Evolutionary conservation across 495 filamentous ascomycete species (phyloP), one percentile per base, ranked within the genome.

Genomic region (Trypethelium eluteriae): DNA sequence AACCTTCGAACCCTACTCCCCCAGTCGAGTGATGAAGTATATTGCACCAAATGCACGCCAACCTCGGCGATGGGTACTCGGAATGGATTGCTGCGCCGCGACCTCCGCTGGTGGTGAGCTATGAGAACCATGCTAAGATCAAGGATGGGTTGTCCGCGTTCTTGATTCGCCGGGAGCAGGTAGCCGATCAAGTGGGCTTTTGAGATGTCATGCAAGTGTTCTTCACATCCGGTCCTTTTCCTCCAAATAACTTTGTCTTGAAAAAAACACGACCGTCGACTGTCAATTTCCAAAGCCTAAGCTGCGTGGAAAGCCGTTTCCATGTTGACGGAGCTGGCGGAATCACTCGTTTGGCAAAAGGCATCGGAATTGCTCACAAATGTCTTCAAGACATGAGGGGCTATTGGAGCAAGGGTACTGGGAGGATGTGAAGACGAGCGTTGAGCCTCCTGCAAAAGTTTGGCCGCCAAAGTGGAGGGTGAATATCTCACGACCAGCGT

Each of bases 371-470:
- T 7, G 10, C 32, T 34, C 25, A 59, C 53, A 35, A 18, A 59
- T 59, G 53, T 32, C 53, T 59, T 32, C 53, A 5, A 59, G 18
- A 59, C 53, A 59, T 59, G 53, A 59, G 14, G 53, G 53, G 7
- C 18, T 59, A 9, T 32, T 59, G 53, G 53, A 59, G 11, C 53
- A 59, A 36, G 53, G 53, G 14, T 59, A 7, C n/a, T 59, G 53
- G 53, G 53, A 59, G 32, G 53, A 59, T 6, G 53, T 59, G 2
- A 59, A 36, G 53, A 59, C 53, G 4, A 32, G 36, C 32, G 53
- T 59, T 6, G 53, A 59, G 32, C 11, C 11, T 9, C 53, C 53
- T 35, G 53, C 36, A 32, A 59, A 36, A 11, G 18, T 32, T 10
- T 2, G 5, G 3, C 14, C 32, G 32, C 7, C 53, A 36, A 59